These are phyloP conservation scores for Trichoderma aggressivum DNA, from an alignment of 2,329 filamentous ascomycete genomes.

Conservation along the genomic window DNA sequence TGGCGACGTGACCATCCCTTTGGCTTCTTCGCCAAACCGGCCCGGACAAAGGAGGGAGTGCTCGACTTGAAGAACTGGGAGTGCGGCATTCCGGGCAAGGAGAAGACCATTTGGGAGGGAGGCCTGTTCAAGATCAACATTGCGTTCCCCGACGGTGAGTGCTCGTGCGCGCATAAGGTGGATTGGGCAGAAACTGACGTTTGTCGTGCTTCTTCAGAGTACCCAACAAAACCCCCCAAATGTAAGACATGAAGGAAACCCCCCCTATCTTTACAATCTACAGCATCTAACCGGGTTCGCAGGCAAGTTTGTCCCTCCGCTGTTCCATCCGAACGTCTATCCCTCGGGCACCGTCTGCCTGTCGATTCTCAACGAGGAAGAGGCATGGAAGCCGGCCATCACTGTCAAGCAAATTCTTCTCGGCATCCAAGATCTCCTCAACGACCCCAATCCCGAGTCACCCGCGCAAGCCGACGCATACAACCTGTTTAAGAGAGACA, in stretches of 20 bases:
- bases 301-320: conserved; percentile 95
- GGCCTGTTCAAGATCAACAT: conserved; percentile 94
- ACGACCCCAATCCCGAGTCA: conserved; percentile 95
- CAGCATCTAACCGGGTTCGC: not conserved
- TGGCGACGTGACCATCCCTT: conserved; percentile 98
- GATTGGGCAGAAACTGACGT: conserved; percentile 16
- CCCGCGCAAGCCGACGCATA: conserved; percentile 97
- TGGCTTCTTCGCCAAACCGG: conserved; percentile 90
- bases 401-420: conserved; percentile 97
- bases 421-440: conserved; percentile 90
- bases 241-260: conserved; percentile 58
- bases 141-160: conserved; percentile 85
- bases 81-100: conserved; percentile 91
- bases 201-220: conserved; percentile 57
- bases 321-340: conserved; percentile 99
- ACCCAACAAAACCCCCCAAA: conserved; percentile 97
- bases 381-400: conserved; percentile 97
- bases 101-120: conserved; percentile 97
- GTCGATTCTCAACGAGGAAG: conserved; percentile 96
- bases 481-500: conserved; percentile 92
- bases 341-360: conserved; percentile 96
- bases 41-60: conserved; percentile 72
- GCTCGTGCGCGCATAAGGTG: not conserved
- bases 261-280: not conserved
- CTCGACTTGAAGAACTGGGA: conserved; percentile 96